These are phyloP conservation scores for Heteromeles arbutifolia DNA, from an alignment of 306 rosid species.

Conservation along the genomic window DNA sequence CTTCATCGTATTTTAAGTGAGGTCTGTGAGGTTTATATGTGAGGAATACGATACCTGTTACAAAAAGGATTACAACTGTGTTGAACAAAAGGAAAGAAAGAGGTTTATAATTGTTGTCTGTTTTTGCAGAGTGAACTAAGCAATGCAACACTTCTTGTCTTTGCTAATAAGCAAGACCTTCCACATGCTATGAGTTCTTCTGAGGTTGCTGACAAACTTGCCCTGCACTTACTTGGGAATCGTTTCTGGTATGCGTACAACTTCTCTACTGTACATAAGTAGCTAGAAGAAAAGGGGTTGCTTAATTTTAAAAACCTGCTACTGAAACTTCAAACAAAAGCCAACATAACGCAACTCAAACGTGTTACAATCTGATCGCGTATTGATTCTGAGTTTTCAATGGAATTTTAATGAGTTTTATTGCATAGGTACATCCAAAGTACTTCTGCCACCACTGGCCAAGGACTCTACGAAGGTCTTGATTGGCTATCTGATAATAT, in stretches of 20 bases:
- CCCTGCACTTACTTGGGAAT: slow-evolving; percentile 29
- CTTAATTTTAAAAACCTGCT: neutral
- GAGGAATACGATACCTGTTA: neutral
- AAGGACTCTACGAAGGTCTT: slow-evolving; percentile 42
- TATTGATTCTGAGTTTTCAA: neutral
- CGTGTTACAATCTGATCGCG: neutral
- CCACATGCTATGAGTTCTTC: slow-evolving; percentile 31
- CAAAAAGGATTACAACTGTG: neutral
- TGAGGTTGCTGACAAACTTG: slow-evolving; percentile 38
- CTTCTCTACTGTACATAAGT: neutral
- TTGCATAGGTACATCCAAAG: slow-evolving; percentile 33
- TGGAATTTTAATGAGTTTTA: neutral
- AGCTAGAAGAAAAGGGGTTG: too few relatives aligned
- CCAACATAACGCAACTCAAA: neutral
- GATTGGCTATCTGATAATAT: slow-evolving; percentile 36
- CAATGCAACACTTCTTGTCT: slow-evolving; percentile 30
- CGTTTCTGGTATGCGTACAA: slow-evolving; percentile 25
- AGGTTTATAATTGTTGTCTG: neutral
- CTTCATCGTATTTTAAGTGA: slow-evolving; percentile 35
- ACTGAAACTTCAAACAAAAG: neutral
- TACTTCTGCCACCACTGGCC: slow-evolving; percentile 35
- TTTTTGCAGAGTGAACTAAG: slow-evolving; percentile 20
- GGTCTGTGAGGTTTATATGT: slow-evolving; percentile 13
- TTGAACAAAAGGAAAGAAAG: neutral
- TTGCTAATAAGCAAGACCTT: slow-evolving; percentile 48